These are phyloP conservation scores for Euclidium syriacum DNA, from an alignment of 345 rosid species.

Conservation along the genomic window DNA sequence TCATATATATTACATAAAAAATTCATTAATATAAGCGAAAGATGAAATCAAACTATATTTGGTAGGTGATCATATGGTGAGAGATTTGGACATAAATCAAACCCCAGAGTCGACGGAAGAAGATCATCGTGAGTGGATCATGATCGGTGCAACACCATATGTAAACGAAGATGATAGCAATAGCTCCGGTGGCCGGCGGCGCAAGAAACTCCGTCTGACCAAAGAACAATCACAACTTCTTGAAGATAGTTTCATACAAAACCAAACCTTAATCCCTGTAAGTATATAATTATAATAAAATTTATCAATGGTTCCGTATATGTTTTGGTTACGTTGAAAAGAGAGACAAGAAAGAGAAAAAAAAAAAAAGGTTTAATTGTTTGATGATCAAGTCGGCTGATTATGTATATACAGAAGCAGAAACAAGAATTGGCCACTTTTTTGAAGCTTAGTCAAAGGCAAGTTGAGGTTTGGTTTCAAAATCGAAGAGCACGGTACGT, in stretches of 20 bases:
- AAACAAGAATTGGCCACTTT: constrained; percentile 56
- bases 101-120: constrained; percentile 25
- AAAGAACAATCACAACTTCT: constrained; percentile 68
- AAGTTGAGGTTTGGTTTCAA: constrained; percentile 84
- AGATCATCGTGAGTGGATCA: constrained; percentile 13
- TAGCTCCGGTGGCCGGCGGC: constrained; percentile 44
- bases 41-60: background rate
- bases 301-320: background rate
- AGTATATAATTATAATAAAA: background rate
- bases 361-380: background rate
- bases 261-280: constrained; percentile 61
- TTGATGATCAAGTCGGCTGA: background rate
- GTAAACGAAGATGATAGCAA: constrained; percentile 16
- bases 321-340: constrained; percentile 6
- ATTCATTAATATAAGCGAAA: background rate
- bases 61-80: constrained; percentile 30
- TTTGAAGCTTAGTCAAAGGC: constrained; percentile 63
- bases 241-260: constrained; percentile 66
- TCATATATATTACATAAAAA: background rate
- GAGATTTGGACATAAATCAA: constrained; percentile 31
- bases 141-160: constrained; percentile 27
- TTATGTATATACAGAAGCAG: constrained; percentile 35
- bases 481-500: constrained; percentile 74
- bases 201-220: constrained; percentile 63
- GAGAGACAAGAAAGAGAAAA: background rate